Evolutionary conservation across 768 basidiomycete genomes (phyloP).

Genomic region (Chalciporus chontae): DNA sequence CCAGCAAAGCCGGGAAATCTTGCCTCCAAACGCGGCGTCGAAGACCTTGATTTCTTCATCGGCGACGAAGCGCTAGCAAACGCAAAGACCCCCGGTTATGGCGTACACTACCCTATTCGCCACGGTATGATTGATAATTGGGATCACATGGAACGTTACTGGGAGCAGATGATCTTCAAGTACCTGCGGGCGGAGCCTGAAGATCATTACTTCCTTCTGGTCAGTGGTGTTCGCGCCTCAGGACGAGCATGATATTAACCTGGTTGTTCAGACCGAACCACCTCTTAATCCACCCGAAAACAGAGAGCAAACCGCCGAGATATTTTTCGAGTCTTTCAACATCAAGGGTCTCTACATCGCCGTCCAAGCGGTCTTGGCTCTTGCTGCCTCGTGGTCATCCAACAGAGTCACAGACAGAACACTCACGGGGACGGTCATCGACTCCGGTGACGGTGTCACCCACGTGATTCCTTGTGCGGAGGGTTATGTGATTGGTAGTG

Average conservation of each 20-base stretch:
- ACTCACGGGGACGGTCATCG: constrained; percentile 95
- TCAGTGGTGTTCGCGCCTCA: constrained; percentile 39
- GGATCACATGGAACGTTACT: constrained; percentile 99
- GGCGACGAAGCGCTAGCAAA: constrained; percentile 97
- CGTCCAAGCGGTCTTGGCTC: constrained; percentile 96
- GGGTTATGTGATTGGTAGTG: constrained; percentile 97
- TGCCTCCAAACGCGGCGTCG: constrained; percentile 94
- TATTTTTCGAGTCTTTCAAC: constrained; percentile 99
- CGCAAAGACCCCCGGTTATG: constrained; percentile 90
- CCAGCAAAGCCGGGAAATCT: constrained; percentile 87
- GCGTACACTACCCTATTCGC: constrained; percentile 92
- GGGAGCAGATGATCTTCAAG: constrained; percentile 99
- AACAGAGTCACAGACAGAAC: constrained; percentile 87
- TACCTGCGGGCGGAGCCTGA: constrained; percentile 98
- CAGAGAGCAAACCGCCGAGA: constrained; percentile 97
- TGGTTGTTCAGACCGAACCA: constrained; percentile 82
- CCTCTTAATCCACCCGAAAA: constrained; percentile 98
- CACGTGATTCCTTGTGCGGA: constrained; percentile 97
- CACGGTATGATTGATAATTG: constrained; percentile 98
- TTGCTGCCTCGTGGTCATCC: constrained; percentile 96
- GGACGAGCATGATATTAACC: background rate
- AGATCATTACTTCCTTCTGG: constrained; percentile 96
- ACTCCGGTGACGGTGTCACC: constrained; percentile 98
- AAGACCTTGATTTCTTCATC: constrained; percentile 99
- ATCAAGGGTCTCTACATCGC: constrained; percentile 98